These are phyloP conservation scores for Pezicula rhizophila DNA, from an alignment of 2,329 filamentous ascomycete species.

Conservation along the genomic window DNA sequence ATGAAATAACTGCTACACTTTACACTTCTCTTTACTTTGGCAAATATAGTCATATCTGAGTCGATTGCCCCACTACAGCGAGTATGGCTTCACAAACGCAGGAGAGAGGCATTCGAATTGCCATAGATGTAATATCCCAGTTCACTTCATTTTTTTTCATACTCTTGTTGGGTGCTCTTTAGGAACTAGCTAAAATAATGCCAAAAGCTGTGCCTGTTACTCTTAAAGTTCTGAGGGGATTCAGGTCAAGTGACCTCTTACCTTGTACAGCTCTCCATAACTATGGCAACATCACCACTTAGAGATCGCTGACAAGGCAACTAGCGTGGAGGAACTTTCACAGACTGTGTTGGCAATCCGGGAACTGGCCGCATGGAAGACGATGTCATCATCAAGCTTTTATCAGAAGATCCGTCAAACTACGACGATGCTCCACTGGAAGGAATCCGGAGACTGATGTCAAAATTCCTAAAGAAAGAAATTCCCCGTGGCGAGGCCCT, in stretches of 20 bases:
- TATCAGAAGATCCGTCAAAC: conserved; percentile 85
- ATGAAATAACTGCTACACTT: not conserved
- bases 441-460: conserved; percentile 81
- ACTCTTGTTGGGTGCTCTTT: not conserved
- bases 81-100: conserved; percentile 14
- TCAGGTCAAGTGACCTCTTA: not conserved
- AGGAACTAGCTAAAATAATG: too few species aligned
- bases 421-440: conserved; percentile 88
- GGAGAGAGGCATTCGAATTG: conserved; percentile 61
- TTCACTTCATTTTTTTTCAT: not conserved
- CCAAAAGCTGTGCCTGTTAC: conserved; percentile 10
- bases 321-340: conserved; percentile 81
- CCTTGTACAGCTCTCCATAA: conserved; percentile 18
- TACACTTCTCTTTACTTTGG: too few species aligned
- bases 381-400: conserved; percentile 78
- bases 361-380: conserved; percentile 63
- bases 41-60: not conserved
- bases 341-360: conserved; percentile 82
- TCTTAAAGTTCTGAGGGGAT: not conserved
- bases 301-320: too few species aligned
- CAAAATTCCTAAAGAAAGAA: conserved; percentile 66
- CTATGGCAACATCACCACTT: not conserved
- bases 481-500: conserved; percentile 75
- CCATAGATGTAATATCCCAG: conserved; percentile 40
- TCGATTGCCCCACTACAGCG: not conserved